Conservation (phyloP, 1,139 yeast genomes). For the Meyerozyma guilliermondii region DNA sequence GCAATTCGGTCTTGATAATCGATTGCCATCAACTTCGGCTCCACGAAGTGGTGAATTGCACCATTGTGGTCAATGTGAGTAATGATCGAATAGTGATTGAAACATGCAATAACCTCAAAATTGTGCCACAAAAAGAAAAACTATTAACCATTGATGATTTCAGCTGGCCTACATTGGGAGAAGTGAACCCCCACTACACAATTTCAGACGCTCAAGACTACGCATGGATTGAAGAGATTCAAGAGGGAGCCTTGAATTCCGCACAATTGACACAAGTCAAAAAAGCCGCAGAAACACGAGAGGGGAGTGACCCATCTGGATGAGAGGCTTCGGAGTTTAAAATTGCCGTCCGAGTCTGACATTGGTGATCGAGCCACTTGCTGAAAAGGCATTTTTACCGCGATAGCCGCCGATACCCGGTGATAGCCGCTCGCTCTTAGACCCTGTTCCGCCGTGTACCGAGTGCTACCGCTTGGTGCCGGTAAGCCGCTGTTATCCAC, state of each 20-base stretch:
- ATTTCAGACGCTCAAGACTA: background rate
- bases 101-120: conserved; percentile 4
- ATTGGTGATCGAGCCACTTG: background rate
- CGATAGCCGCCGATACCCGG: background rate
- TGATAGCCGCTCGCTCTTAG: background rate
- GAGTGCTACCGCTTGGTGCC: background rate
- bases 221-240: background rate
- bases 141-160: conserved; percentile 10
- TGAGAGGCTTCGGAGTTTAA: background rate
- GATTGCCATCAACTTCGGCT: conserved; percentile 12
- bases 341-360: background rate
- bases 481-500: background rate
- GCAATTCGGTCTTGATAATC: conserved; percentile 6
- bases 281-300: background rate
- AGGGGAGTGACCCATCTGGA: no score
- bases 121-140: conserved; percentile 2
- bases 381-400: background rate
- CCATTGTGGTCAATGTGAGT: conserved; percentile 5
- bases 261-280: background rate
- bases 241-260: background rate
- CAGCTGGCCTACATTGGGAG: conserved; percentile 8
- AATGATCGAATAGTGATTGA: conserved; percentile 8
- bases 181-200: conserved; percentile 1
- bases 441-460: background rate
- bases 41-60: conserved; percentile 6